Evolutionary conservation across 495 filamentous ascomycete genomes (phyloP), one percentile per base, ranked within the genome.

Genomic region (Penicillium flavigenum): DNA sequence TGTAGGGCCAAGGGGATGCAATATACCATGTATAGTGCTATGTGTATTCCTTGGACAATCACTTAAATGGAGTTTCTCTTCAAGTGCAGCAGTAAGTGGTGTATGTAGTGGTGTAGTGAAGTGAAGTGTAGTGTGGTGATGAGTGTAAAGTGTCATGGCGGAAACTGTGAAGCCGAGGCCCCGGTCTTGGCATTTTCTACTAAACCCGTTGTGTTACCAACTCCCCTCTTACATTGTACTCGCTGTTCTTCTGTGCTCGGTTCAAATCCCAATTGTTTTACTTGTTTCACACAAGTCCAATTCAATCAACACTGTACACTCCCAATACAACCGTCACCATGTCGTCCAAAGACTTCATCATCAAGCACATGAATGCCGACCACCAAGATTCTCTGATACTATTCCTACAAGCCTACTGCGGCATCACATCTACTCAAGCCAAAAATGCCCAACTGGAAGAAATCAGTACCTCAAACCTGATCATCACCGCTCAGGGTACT

Each of bases 301-400:
- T 5, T 27, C 32, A 41, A 46, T 39, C 17, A 24, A 24, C 14
- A 2, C 11, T 22, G 5, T 20, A 20, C 26, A n/a, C 32, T 49
- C 31, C 10, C 26, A 24, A 32, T 45, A 58, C 46, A 47, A 51
- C 16, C 26, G 24, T 22, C 53, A 66, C 34, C 48, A 67, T 62
- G 58, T 74, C 78, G 6, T 62, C 73, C 58, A 88, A 85, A 57
- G 56, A 77, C 39, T 85, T 86, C 67, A 87, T 90, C 64, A 81
- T 88, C 65, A 76, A 78, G 29, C 90, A 94, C 77, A 91, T 94
- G 88, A 92, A 92, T 76, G 76, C 74, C 39, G 86, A 91, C 76
- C 90, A 92, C 72, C 69, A 72, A 60, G 76, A 79, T 60, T 87
- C 88, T 29, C 77, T 94, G 16, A 65, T 72, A 42, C 80, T 86